Base-by-base conservation (phyloP, 768 basidiomycete species). In the Tubosaeta sp. region DNA sequence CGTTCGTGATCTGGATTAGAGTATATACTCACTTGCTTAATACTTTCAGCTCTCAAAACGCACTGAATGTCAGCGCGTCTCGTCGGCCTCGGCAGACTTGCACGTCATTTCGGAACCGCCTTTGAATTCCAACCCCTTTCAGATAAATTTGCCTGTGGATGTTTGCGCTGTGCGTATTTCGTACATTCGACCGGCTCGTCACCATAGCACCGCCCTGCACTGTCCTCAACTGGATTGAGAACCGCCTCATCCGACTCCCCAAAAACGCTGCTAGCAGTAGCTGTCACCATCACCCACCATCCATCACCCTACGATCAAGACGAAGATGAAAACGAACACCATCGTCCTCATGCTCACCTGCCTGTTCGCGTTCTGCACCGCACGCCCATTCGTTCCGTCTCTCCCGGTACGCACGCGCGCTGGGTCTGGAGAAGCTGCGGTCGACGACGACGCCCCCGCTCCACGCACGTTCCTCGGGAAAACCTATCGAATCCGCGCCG, bases 381-480 rank as follows among this genome's bases (percentile, higher is more conserved):
- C 55, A 8, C 44, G 55, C n/a, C 61, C 61, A 0, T 9, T 27
- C 6, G 27, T 27, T 6, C 27, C 27, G 6, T 9, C 9, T 25
- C 35, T 19, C 10, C 2, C 24, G 7, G 16, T 2, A 12, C 41
- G 21, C 41, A 27, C 19, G 19, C 38, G 11, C 38, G 6, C 9
- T n/a, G n/a, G n/a, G n/a, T 36, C n/a, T 32, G 10, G 10, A 16
- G 6, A 35, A 6, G 10, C 36, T 8, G 19, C 18, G 19, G 18
- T 10, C 3, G 36, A 40, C 12, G 12, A 11, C 24, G 14, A 10
- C 41, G 21, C 3, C 9, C 22, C 47, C 29, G 49, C 25, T 11
- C 54, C 61, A 6, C 51, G 49, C 18, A 56, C 54, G 16, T 48
- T 62, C 30, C 57, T 56, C 7, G 59, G 59, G 10, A 51, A 38